Percentiles rank a stretch among this genome's conserved stretches.
phyloP scores from a whole-genome alignment of 495 filamentous ascomycete genomes.

The Neurospora tetraspora region DNA sequence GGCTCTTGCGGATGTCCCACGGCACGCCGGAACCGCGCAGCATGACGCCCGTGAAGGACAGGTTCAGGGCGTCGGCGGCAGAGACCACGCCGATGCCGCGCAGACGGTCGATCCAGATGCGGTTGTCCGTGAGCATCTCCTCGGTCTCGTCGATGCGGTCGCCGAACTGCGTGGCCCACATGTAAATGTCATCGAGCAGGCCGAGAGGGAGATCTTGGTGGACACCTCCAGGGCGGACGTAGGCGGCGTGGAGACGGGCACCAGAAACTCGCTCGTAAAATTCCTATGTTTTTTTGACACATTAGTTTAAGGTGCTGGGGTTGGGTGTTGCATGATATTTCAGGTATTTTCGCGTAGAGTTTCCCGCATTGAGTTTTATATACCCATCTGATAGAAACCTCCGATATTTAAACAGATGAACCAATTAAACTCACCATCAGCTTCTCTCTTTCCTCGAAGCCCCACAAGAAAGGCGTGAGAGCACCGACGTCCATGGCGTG shows the following conservation, averaged over 20 bases:
- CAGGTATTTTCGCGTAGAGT: background rate
- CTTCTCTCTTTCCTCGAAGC: slow-evolving; percentile 99
- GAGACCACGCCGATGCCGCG: slow-evolving; percentile 85
- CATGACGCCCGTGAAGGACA: slow-evolving; percentile 95
- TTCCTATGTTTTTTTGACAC: slow-evolving; percentile 49
- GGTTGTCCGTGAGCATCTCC: slow-evolving; percentile 97
- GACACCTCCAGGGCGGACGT: slow-evolving; percentile 95
- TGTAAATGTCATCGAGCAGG: slow-evolving; percentile 97
- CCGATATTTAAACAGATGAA: background rate
- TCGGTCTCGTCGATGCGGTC: slow-evolving; percentile 99
- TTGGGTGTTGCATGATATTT: background rate
- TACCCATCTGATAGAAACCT: background rate
- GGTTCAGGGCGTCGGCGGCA: slow-evolving; percentile 88
- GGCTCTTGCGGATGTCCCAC: slow-evolving; percentile 92
- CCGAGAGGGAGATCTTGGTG: slow-evolving; percentile 90
- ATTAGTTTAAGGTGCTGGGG: background rate
- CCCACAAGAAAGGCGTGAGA: slow-evolving; percentile 97
- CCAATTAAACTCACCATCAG: slow-evolving; percentile 70
- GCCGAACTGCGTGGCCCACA: slow-evolving; percentile 99
- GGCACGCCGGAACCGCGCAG: slow-evolving; percentile 94
- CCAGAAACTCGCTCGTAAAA: slow-evolving; percentile 99
- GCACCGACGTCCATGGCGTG: slow-evolving; percentile 99
- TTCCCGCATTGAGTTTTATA: background rate
- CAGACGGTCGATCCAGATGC: slow-evolving; percentile 94
- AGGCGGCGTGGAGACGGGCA: slow-evolving; percentile 94